phyloP scores from a whole-genome alignment of 495 filamentous ascomycete species.

The Hyaloscypha bicolor region DNA sequence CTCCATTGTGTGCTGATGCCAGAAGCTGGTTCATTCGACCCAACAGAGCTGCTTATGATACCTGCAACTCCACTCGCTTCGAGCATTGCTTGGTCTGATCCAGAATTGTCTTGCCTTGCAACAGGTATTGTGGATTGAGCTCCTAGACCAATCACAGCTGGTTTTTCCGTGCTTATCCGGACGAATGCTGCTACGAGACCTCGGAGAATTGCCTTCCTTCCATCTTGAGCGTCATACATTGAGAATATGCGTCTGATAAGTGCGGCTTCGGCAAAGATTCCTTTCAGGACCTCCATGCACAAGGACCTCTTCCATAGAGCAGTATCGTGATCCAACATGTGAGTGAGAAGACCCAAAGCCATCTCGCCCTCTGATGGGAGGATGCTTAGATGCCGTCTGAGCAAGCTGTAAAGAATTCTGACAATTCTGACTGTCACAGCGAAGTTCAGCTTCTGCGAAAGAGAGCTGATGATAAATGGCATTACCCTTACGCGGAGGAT shows the following conservation, averaged over 20 bases:
- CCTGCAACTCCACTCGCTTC: constrained; percentile 88
- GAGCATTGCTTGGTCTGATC: constrained; percentile 78
- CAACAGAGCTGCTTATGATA: constrained; percentile 78
- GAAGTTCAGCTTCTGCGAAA: constrained; percentile 81
- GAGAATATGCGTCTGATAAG: constrained; percentile 80
- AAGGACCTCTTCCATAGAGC: constrained; percentile 81
- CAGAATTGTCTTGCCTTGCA: constrained; percentile 41
- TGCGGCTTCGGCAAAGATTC: constrained; percentile 76
- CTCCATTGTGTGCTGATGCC: constrained; percentile 94
- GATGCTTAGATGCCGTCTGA: constrained; percentile 74
- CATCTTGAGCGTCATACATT: constrained; percentile 73
- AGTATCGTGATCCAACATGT: constrained; percentile 83
- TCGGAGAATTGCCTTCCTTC: constrained; percentile 74
- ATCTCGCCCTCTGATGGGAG: constrained; percentile 81
- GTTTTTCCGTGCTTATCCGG: constrained; percentile 87
- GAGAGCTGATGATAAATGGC: constrained; percentile 75
- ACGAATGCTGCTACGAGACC: constrained; percentile 84
- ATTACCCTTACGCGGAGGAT: constrained; percentile 79
- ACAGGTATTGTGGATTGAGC: constrained; percentile 80
- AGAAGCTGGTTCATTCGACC: constrained; percentile 56
- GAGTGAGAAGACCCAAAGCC: constrained; percentile 80
- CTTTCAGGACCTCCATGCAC: constrained; percentile 88
- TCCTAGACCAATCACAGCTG: constrained; percentile 80
- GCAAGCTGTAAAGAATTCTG: constrained; percentile 76
- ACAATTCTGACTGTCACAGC: constrained; percentile 80